These are phyloP conservation scores for Volvox reticuliferus DNA, from an alignment of 139 green algal species.

Conservation along the genomic window DNA sequence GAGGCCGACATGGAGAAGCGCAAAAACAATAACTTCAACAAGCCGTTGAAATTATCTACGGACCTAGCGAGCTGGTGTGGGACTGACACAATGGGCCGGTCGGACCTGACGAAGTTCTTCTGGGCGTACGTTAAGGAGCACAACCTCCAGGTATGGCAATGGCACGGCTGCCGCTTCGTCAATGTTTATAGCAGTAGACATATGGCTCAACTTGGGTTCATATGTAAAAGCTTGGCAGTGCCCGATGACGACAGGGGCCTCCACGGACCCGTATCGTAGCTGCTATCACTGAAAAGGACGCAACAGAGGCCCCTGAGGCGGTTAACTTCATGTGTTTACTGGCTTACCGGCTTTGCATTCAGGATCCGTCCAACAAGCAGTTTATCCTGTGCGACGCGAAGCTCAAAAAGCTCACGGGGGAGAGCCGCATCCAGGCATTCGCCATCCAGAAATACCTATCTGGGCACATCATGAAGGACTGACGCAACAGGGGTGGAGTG, in stretches of 20 bases:
- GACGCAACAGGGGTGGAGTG: background rate
- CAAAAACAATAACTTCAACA: slow-evolving; percentile 62
- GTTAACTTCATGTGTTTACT: background rate
- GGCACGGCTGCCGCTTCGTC: too few relatives aligned
- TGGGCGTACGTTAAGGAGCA: slow-evolving; percentile 53
- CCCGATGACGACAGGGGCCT: too few relatives aligned
- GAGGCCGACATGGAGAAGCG: slow-evolving; percentile 36
- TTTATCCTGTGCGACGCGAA: slow-evolving; percentile 72
- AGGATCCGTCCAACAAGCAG: slow-evolving; percentile 75
- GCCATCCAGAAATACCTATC: slow-evolving; percentile 61
- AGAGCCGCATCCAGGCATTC: slow-evolving; percentile 70
- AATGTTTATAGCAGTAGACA: too few relatives aligned
- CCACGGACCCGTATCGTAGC: too few relatives aligned
- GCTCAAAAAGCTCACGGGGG: slow-evolving; percentile 71
- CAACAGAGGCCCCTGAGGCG: too few relatives aligned
- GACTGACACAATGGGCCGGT: slow-evolving; percentile 49
- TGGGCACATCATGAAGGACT: slow-evolving; percentile 59
- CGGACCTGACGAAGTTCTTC: slow-evolving; percentile 70
- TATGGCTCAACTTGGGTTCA: too few relatives aligned
- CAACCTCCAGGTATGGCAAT: background rate
- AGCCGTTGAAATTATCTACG: slow-evolving; percentile 57
- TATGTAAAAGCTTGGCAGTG: too few relatives aligned
- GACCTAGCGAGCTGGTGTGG: slow-evolving; percentile 67
- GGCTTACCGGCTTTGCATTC: background rate
- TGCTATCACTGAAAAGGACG: too few relatives aligned